phyloP scores from a whole-genome alignment of 179 eudicot genomes.

The Gypsophila paniculata region DNA sequence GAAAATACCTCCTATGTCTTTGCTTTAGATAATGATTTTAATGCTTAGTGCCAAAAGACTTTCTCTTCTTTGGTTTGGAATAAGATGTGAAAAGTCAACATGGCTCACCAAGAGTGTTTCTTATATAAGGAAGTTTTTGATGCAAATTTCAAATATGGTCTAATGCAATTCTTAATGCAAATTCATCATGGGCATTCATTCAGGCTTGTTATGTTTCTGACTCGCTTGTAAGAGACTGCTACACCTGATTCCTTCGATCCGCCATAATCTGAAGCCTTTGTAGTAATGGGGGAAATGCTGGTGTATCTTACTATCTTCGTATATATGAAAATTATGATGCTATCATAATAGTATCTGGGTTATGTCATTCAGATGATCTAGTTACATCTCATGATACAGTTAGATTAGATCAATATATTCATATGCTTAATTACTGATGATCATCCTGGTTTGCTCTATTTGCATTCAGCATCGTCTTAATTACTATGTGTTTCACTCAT shows the following conservation, averaged over 20 bases:
- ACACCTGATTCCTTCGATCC: background rate
- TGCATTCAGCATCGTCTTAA: constrained; percentile 6
- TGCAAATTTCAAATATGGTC: no score
- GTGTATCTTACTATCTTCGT: no score
- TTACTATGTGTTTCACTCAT: constrained; percentile 16
- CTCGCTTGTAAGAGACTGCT: background rate
- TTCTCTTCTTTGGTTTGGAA: background rate
- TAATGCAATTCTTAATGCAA: background rate
- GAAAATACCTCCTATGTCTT: background rate
- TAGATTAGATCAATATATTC: background rate
- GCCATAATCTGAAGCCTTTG: no score
- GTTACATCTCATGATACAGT: background rate
- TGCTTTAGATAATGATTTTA: background rate
- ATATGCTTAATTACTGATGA: no score
- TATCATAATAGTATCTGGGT: background rate
- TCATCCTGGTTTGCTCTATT: no score
- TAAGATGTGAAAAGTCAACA: background rate
- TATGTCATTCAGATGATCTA: background rate
- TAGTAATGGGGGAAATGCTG: no score
- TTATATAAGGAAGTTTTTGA: background rate
- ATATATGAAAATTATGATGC: no score
- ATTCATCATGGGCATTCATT: background rate
- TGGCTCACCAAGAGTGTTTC: background rate
- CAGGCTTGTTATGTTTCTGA: background rate
- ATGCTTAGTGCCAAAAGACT: constrained; percentile 4